These are phyloP conservation scores for Pichia sp. DNA, from an alignment of 1,139 yeast genomes.

Conservation along the genomic window DNA sequence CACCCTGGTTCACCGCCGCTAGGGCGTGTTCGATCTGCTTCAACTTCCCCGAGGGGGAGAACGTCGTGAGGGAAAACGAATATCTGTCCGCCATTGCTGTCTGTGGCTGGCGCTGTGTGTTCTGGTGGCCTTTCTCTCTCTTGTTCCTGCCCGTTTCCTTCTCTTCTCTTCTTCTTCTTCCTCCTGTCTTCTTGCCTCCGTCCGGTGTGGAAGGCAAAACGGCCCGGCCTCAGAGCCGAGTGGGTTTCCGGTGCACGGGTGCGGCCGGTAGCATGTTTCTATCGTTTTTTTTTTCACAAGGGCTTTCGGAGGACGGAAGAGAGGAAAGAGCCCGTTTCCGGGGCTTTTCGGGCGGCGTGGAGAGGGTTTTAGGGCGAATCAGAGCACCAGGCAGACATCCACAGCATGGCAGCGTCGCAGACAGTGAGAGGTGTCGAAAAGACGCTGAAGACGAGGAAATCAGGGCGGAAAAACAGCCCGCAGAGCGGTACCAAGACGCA, in stretches of 20 bases:
- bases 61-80: conserved; percentile 73
- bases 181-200: no score
- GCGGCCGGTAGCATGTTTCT: no score
- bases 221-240: no score
- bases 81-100: conserved; percentile 87
- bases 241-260: no score
- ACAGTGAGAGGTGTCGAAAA: background rate
- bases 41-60: conserved; percentile 68
- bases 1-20: conserved; percentile 97
- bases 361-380: no score
- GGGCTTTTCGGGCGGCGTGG: no score
- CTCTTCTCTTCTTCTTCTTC: background rate
- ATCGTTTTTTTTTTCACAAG: background rate
- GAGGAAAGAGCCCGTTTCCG: background rate
- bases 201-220: no score
- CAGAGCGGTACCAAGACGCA: background rate
- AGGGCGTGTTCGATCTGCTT: conserved; percentile 98
- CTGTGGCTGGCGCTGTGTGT: background rate
- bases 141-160: background rate
- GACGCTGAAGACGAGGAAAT: background rate
- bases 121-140: background rate
- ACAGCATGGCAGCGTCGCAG: conserved; percentile 1
- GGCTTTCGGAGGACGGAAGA: no score
- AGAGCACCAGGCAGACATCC: background rate
- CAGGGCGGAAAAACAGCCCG: background rate